Evolutionary conservation across 805 yeast species (phyloP), one percentile per base, ranked within the genome.

Genomic region (Tetrapisispora taiwanensis): DNA sequence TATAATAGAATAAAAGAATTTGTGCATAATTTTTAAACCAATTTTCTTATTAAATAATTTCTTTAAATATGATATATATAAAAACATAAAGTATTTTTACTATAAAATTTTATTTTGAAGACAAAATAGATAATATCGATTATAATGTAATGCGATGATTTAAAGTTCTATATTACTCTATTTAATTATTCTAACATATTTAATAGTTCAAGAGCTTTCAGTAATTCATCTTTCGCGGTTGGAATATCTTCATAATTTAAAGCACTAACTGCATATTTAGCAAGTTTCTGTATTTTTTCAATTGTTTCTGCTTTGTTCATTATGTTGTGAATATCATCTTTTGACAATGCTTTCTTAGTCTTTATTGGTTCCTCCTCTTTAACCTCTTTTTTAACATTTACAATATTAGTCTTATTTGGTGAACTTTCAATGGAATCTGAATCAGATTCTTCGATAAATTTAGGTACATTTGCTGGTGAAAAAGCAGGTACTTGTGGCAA

Each of bases 211-310:
- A 82, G 59, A 0, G 87, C 87, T 22, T 67, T 58, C 15, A 63
- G 59, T 39, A 84, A 62, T 56, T 84, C 86, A 31, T 65, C 67
- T 36, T 78, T 76, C 2, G 90, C 90, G 0, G 90, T 84, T 3
- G 59, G 71, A 30, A 75, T 63, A 53, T 84, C 94, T 48, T 84
- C 90, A 58, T 82, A 84, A 56, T 82, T 82, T 56, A 84, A 68
- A 0, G 94, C 92, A 45, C 87, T 79, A 7, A 82, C 77, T 1
- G 88, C 90, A 58, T 79, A 84, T 56, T 77, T 81, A 28, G 89
- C 84, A 47, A 72, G 74, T 52, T 78, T 81, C 54, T 83, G 90
- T 1, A 81, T 76, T 52, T 72, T 68, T 9, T 76, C 56, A 18
- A 82, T 77, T 38, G 71, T 66, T 43, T 76, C 84, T 19, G 79